A percentile compares a stretch with the other conserved stretches of the same genome.
phyloP scores from a whole-genome alignment of 768 basidiomycete genomes.

The Candolleomyces aberdarensis region DNA sequence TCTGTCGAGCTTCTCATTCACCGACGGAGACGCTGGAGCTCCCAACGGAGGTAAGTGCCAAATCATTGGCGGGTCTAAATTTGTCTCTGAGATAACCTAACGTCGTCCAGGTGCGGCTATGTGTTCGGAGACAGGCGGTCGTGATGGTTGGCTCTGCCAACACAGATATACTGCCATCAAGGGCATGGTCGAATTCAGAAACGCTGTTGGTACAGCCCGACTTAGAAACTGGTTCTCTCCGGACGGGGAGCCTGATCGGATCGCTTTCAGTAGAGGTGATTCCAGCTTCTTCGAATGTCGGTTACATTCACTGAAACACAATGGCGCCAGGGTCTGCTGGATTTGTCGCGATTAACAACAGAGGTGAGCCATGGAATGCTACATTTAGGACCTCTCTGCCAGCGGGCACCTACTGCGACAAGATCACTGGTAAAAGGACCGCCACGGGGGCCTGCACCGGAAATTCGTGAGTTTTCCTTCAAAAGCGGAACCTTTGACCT shows the following conservation, averaged over 20 bases:
- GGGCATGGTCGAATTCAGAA: slow-evolving; percentile 66
- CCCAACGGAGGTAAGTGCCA: slow-evolving; percentile 49
- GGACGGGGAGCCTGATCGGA: slow-evolving; percentile 41
- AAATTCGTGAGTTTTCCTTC: slow-evolving; percentile 34
- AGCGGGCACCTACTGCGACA: slow-evolving; percentile 61
- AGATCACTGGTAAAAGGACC: slow-evolving; percentile 45
- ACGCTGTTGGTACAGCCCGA: slow-evolving; percentile 48
- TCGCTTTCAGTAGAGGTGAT: slow-evolving; percentile 65
- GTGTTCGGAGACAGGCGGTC: slow-evolving; percentile 47
- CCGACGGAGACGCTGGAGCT: slow-evolving; percentile 49
- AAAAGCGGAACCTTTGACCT: too few relatives aligned
- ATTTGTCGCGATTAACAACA: slow-evolving; percentile 64
- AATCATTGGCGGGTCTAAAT: background rate
- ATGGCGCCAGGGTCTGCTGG: slow-evolving; percentile 24
- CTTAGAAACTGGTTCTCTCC: slow-evolving; percentile 60
- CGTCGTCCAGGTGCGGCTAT: slow-evolving; percentile 37
- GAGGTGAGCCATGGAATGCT: slow-evolving; percentile 49
- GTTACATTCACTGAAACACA: background rate
- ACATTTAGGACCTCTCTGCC: slow-evolving; percentile 59
- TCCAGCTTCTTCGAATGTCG: background rate
- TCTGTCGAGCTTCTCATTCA: slow-evolving; percentile 57
- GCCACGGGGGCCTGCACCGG: slow-evolving; percentile 46
- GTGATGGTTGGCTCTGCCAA: slow-evolving; percentile 66
- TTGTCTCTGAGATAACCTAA: background rate
- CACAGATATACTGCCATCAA: slow-evolving; percentile 56